phyloP scores from a whole-genome alignment of 2,329 filamentous ascomycete species.

The Botrytis cinerea region DNA sequence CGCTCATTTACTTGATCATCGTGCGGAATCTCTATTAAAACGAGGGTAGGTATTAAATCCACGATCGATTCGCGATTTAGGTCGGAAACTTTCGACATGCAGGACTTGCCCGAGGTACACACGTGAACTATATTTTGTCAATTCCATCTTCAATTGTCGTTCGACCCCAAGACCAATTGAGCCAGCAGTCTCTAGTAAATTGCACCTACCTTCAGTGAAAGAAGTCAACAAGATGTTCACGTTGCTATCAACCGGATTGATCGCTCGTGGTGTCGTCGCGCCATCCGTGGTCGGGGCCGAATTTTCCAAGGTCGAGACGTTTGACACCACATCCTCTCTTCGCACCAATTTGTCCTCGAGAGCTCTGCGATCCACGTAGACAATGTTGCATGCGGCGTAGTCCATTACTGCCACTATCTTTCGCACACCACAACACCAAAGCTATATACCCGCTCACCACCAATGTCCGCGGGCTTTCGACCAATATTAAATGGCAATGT shows the following conservation, averaged over 20 bases:
- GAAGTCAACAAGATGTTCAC: slow-evolving; percentile 51
- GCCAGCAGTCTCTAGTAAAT: slow-evolving; percentile 21
- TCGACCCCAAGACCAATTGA: slow-evolving; percentile 19
- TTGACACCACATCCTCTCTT: slow-evolving; percentile 40
- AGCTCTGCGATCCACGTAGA: slow-evolving; percentile 48
- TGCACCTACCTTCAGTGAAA: slow-evolving; percentile 50
- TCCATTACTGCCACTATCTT: slow-evolving; percentile 43
- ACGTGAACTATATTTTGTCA: slow-evolving; percentile 50
- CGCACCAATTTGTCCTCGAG: slow-evolving; percentile 43
- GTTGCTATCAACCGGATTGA: slow-evolving; percentile 49
- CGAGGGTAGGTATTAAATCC: slow-evolving; percentile 55
- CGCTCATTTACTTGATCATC: slow-evolving; percentile 43
- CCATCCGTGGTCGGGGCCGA: slow-evolving; percentile 27
- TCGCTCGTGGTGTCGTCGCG: slow-evolving; percentile 24
- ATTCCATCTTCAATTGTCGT: slow-evolving; percentile 11
- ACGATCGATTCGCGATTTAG: slow-evolving; percentile 49
- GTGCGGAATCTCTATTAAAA: slow-evolving; percentile 54
- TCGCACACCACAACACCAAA: slow-evolving; percentile 37
- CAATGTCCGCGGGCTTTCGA: slow-evolving; percentile 24
- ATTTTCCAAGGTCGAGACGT: slow-evolving; percentile 33
- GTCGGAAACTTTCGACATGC: slow-evolving; percentile 54
- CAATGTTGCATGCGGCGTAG: slow-evolving; percentile 47
- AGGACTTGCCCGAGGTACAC: slow-evolving; percentile 54
- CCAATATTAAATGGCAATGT: slow-evolving; percentile 22
- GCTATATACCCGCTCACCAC: slow-evolving; percentile 33